phyloP scores from a whole-genome alignment of 164 flowering plant species.

The grape (Vitis vinifera) region DNA sequence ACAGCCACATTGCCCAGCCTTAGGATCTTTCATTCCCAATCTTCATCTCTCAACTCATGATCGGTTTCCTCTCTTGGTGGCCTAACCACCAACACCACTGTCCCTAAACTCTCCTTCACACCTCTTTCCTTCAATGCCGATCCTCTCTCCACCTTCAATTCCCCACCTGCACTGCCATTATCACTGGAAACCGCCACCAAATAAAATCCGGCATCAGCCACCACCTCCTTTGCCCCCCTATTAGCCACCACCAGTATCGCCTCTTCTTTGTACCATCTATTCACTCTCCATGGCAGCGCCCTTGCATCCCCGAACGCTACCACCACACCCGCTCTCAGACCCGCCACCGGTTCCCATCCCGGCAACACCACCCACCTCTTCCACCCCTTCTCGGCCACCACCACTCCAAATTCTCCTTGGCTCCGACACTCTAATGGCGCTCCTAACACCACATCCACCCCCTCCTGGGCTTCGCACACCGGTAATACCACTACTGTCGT shows the following conservation, averaged over 20 bases:
- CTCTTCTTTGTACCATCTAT: constrained; percentile 72
- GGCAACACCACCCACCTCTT: constrained; percentile 80
- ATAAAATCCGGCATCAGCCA: constrained; percentile 59
- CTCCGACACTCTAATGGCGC: constrained; percentile 57
- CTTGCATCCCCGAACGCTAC: constrained; percentile 64
- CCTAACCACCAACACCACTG: constrained; percentile 79
- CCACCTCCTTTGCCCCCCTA: constrained; percentile 57
- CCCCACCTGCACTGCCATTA: constrained; percentile 23
- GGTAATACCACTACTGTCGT: constrained; percentile 59
- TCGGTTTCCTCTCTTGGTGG: constrained; percentile 73
- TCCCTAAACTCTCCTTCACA: constrained; percentile 60
- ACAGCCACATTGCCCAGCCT: not conserved
- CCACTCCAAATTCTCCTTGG: constrained; percentile 69
- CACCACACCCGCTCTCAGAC: constrained; percentile 57
- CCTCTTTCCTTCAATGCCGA: constrained; percentile 53
- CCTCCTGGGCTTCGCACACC: constrained; percentile 52
- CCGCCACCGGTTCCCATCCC: constrained; percentile 65
- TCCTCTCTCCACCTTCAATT: constrained; percentile 72
- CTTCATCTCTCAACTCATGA: constrained; percentile 67
- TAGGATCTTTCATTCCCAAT: constrained; percentile 60
- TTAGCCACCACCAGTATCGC: constrained; percentile 72
- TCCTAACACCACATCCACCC: constrained; percentile 36
- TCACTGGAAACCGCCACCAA: constrained; percentile 28
- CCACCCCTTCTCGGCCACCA: constrained; percentile 83
- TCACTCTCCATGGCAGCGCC: constrained; percentile 82